Evolutionary conservation across 1,284 basidiomycete genomes (phyloP).

Genomic region (Neolentinus lepideus): DNA sequence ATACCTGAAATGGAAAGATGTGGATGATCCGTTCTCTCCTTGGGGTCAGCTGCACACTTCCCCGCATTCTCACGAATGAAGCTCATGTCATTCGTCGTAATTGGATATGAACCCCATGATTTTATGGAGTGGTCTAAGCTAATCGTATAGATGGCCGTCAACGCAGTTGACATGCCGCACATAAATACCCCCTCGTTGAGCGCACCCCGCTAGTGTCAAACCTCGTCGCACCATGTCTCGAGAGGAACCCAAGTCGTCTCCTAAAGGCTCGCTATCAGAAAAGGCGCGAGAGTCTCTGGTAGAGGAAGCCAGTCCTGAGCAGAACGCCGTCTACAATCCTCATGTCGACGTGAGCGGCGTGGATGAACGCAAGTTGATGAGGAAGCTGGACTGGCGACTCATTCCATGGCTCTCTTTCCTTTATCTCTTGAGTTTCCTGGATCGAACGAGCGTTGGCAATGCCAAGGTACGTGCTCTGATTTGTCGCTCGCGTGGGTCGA

Average conservation of each 20-base stretch:
- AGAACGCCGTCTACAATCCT: background rate
- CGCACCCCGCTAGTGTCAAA: no score
- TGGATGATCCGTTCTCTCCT: background rate
- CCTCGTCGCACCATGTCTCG: background rate
- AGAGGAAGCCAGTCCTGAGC: background rate
- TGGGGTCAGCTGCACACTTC: background rate
- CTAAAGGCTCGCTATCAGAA: background rate
- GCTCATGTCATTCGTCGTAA: background rate
- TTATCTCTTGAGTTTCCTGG: slow-evolving; percentile 70
- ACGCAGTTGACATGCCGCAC: background rate
- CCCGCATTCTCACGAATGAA: background rate
- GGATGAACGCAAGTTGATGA: slow-evolving; percentile 55
- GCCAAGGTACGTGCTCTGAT: slow-evolving; percentile 42
- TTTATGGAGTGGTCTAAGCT: background rate
- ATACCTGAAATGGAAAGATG: background rate
- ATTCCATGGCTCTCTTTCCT: slow-evolving; percentile 67
- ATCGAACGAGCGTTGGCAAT: slow-evolving; percentile 80
- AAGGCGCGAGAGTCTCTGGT: background rate
- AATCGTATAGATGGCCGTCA: background rate
- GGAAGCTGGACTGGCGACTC: slow-evolving; percentile 58
- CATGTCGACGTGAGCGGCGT: slow-evolving; percentile 42
- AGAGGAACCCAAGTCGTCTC: background rate
- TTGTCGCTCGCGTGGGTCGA: background rate
- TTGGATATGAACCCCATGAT: background rate
- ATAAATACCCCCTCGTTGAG: background rate